These are phyloP conservation scores for Chlamydomonas sp. DNA, from an alignment of 139 green algal species.

Conservation along the genomic window DNA sequence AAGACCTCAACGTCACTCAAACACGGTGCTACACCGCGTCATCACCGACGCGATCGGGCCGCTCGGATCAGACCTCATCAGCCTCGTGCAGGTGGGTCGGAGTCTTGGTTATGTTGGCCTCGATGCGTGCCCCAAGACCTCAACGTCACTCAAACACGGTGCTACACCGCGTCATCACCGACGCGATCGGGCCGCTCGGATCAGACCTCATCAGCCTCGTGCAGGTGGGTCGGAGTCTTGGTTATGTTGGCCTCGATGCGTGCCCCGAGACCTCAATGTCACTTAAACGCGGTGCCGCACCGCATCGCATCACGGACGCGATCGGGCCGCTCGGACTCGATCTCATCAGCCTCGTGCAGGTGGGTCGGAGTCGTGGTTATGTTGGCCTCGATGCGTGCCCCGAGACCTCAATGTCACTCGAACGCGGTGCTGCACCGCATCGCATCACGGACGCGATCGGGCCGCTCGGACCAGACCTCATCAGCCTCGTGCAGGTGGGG, in stretches of 20 bases:
- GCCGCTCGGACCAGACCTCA: slow-evolving; percentile 56
- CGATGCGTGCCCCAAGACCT: too few relatives aligned
- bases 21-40: slow-evolving; percentile 75
- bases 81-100: slow-evolving; percentile 83
- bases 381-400: too few relatives aligned
- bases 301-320: slow-evolving; percentile 53
- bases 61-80: slow-evolving; percentile 67
- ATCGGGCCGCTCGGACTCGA: slow-evolving; percentile 40
- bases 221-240: too few relatives aligned
- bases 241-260: too few relatives aligned
- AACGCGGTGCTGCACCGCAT: too few relatives aligned
- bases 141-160: slow-evolving; percentile 68
- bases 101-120: too few relatives aligned
- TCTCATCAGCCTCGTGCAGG: slow-evolving; percentile 86
- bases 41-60: slow-evolving; percentile 43
- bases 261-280: too few relatives aligned
- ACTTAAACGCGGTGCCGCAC: slow-evolving; percentile 80
- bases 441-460: slow-evolving; percentile 33
- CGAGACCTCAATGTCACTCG: too few relatives aligned
- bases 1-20: too few relatives aligned
- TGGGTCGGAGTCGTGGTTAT: too few relatives aligned
- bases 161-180: slow-evolving; percentile 73
- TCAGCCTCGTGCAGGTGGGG: slow-evolving; percentile 88
- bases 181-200: slow-evolving; percentile 39
- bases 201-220: slow-evolving; percentile 80